Base-by-base conservation (phyloP, 1,284 basidiomycete genomes). In the Boletus holoroseus region DNA sequence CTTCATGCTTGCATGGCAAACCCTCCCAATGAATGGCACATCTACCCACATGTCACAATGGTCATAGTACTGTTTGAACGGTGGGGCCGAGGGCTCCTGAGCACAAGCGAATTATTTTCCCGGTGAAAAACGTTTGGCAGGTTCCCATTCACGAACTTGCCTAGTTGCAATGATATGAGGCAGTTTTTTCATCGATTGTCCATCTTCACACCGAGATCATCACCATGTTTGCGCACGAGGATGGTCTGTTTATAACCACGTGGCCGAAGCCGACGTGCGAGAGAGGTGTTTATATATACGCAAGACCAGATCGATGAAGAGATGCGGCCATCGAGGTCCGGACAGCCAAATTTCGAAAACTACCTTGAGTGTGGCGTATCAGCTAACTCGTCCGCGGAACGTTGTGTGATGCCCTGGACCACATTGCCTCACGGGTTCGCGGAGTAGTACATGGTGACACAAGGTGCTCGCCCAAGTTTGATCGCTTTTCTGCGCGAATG, bases 111-210 rank as follows among this genome's bases (percentile, higher is more conserved):
- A 42, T 32, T 15, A 9, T 47, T 50, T 40, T 37, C 36, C 56
- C 40, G 7, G n/a, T 39, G 31, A 41, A 41, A 11, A 41, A 39
- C 36, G 22, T 16, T 12, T 38, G 43, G 16, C 13, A 20, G 35
- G 28, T 26, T 32, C 35, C 32, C n/a, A 31, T 16, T 37, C 15
- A 16, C 32, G 11, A 34, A 30, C 35, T 22, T 49, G 30, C 15
- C 52, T 49, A 35, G 18, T 44, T 20, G 35, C 36, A 45, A 41
- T 26, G 4, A 30, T 36, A 30, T n/a, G 48, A 39, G 37, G 39
- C 32, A 26, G 22, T 31, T 37, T 45, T 31, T 61, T 45, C 36
- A 55, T 50, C 28, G 24, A 45, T 53, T n/a, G 27, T 27, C 27
- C 2, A 28, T 38, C 18, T 47, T 45, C 26, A 36, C 44, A 42